Evolutionary conservation across 495 filamentous ascomycete genomes (phyloP), one percentile per base, ranked within the genome.

Genomic region (Daldinia childiae): DNA sequence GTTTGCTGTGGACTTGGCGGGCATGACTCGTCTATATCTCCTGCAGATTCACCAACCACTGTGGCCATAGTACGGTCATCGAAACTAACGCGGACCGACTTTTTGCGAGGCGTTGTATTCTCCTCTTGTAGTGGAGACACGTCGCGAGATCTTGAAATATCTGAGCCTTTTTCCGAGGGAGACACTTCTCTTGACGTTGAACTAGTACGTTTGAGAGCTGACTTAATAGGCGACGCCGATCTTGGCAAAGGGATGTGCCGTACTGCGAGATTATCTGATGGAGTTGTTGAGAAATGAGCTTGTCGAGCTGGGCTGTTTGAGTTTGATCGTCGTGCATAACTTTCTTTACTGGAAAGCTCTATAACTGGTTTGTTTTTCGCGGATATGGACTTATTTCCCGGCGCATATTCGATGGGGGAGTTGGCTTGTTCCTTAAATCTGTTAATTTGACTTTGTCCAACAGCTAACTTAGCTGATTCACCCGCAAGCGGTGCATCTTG

Each of bases 171-270:
- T 41, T 82, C 80, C 26, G 81, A 79, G n/a, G 81, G 81, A 5
- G 82, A 83, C 1, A 76, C 65, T 41, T 84, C 79, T 3, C 86
- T 83, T 15, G 76, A 80, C 5, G 82, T 79, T 8, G 91, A 86
- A 21, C 89, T 82, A 24, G 67, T 81, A 48, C 88, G 84, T 71
- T 97, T 97, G 72, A 97, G 71, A 0, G 94, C 94, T 14, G 94
- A 95, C 75, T 97, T 97, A 4, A 87, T 89, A 26, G 94, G 94
- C 0, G 94, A 97, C 1, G 92, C 81, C 0, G 94, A 94, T 55
- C 94, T 86, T 19, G 90, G 88, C 15, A 91, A 92, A 26, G 94
- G 94, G 55, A 90, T 84, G 76, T 97, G 93, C 65, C 86, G 89
- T 78, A 79, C 90, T 68, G 61, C 84, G 76, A 79, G 87, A 78